Base-by-base conservation (phyloP, 768 basidiomycete species). In the Termitomyces titanicus region DNA sequence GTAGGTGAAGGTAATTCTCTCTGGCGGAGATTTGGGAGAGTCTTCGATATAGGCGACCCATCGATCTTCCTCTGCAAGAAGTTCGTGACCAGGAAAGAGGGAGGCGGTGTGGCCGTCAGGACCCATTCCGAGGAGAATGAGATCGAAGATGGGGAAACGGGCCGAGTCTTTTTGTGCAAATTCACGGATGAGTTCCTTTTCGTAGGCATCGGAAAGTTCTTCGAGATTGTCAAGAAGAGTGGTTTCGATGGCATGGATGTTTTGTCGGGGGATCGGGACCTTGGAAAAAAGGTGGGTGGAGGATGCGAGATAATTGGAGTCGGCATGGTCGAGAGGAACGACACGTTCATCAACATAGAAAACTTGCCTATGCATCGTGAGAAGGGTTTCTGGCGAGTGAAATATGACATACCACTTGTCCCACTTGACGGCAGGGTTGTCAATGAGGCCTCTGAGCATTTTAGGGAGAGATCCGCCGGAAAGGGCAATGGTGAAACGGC, bases 51-150 rank as follows among this genome's bases (percentile, higher is more conserved):
- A 89, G 1, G 95, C 96, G 22, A 99, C 91, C 97, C 97, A 99
- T 56, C 92, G 83, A 69, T 93, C 92, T 47, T 79, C 82, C 73
- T 97, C 96, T n/a, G 73, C 57, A 47, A 99, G 81, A 37, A 98
- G 80, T 22, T 73, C 70, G 67, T 98, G 96, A n/a, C 81, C 89
- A 9, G 97, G 97, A 83, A 99, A 99, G 62, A 99, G 86, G 7
- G 92, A 94, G 58, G 89, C 94, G 39, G 96, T 98, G 77, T 99
- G 97, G n/a, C 96, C 96, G 68, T 98, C 97, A 5, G 91, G 92
- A 29, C 97, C 97, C 82, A 95, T 86, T 47, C 97, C 97, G 49
- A 99, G 87, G 42, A 99, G 84, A 74, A 98, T 89, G 68, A 99
- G 84, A 69, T 99, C 97, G 70, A 99, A 98, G 49, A 97, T 79